A percentile compares a stretch with the other conserved stretches of the same genome.
phyloP scores from a whole-genome alignment of 164 flowering plant species.

The Echeveria elegans region DNA sequence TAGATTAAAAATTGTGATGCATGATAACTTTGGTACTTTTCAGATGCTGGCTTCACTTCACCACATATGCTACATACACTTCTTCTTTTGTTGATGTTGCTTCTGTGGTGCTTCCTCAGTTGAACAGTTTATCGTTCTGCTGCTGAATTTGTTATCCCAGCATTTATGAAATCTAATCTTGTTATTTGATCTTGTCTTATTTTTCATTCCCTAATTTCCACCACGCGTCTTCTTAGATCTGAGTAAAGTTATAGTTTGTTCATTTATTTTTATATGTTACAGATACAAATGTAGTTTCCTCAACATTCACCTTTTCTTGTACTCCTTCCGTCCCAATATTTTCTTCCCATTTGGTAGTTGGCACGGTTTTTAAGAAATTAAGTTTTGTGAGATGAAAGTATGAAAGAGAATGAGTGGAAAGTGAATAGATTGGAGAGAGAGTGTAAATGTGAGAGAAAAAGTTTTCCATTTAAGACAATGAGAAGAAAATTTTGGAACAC shows the following conservation, averaged over 20 bases:
- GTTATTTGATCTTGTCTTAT: too few species aligned
- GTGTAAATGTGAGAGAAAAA: too few species aligned
- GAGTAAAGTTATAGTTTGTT: neutral
- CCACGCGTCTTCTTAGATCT: neutral
- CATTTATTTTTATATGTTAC: neutral
- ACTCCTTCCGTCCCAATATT: too few species aligned
- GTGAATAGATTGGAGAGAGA: too few species aligned
- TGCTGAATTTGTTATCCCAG: neutral
- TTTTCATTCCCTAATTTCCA: neutral
- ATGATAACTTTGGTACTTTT: neutral
- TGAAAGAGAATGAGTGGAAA: too few species aligned
- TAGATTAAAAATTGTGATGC: neutral
- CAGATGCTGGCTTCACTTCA: neutral
- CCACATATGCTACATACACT: too few species aligned
- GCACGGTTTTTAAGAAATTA: too few species aligned
- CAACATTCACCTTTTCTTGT: neutral
- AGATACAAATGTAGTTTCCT: neutral
- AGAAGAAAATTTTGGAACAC: too few species aligned
- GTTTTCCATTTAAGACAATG: too few species aligned
- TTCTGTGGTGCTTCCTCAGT: neutral
- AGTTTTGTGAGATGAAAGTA: too few species aligned
- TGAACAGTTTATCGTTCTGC: neutral
- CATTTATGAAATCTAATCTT: too few species aligned
- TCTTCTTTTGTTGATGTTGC: neutral
- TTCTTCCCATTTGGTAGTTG: too few species aligned